These are phyloP conservation scores for Pyrus hybrid DNA, from an alignment of 331 rosid species.

Conservation along the genomic window DNA sequence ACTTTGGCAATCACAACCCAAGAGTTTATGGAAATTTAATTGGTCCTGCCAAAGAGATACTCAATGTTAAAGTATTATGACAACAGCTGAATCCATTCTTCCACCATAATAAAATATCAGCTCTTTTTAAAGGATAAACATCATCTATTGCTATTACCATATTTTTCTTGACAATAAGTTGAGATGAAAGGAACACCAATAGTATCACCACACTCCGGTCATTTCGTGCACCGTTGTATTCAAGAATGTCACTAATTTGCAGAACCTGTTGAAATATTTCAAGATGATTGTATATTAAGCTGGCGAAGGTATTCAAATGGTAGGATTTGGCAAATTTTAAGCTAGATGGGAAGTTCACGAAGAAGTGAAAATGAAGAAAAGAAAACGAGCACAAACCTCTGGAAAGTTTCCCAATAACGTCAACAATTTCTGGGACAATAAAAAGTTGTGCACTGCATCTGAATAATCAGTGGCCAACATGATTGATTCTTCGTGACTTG, in stretches of 20 bases:
- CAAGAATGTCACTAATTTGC: conserved; percentile 87
- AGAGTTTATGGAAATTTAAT: conserved; percentile 77
- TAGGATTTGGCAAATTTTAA: too few species aligned
- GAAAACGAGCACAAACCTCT: conserved; percentile 44
- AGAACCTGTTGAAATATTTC: conserved; percentile 48
- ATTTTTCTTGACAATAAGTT: conserved; percentile 70
- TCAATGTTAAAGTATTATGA: neutral
- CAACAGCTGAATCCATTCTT: neutral
- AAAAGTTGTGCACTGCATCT: conserved; percentile 82
- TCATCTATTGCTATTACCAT: conserved; percentile 26
- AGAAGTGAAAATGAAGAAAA: neutral
- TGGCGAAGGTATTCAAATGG: too few species aligned
- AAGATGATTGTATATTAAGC: neutral
- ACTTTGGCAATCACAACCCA: conserved; percentile 55
- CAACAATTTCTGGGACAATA: conserved; percentile 71
- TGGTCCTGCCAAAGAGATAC: conserved; percentile 42
- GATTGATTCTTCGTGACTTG: conserved; percentile 52
- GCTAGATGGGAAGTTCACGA: neutral
- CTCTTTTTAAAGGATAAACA: neutral
- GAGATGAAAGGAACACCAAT: conserved; percentile 85
- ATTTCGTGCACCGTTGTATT: conserved; percentile 59
- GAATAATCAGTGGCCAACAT: conserved; percentile 56
- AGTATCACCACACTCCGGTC: conserved; percentile 80
- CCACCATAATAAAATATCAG: neutral
- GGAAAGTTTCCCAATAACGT: conserved; percentile 81